Evolutionary conservation across 2,329 filamentous ascomycete genomes (phyloP).

Genomic region (Blumeria graminis): DNA sequence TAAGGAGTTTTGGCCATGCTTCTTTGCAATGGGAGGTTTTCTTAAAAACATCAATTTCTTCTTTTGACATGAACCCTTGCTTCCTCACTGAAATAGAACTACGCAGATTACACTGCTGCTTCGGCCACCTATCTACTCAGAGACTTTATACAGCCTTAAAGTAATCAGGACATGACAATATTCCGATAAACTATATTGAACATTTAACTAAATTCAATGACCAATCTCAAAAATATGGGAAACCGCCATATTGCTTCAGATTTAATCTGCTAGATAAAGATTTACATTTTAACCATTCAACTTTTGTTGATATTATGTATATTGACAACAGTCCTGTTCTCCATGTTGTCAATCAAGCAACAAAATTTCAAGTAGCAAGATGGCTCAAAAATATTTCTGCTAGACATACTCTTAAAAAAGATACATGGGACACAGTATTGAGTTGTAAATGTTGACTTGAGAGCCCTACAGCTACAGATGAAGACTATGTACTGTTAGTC

Average conservation of each 20-base stretch:
- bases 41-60: too few species aligned
- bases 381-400: too few species aligned
- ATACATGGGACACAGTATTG: too few species aligned
- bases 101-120: background rate
- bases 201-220: background rate
- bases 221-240: background rate
- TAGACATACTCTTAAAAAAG: too few species aligned
- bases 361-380: too few species aligned
- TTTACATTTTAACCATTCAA: background rate
- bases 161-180: background rate
- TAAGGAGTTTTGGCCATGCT: too few species aligned
- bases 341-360: too few species aligned
- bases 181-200: background rate
- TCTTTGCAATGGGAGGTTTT: too few species aligned
- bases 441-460: too few species aligned
- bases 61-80: background rate
- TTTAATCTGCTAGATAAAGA: background rate
- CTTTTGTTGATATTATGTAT: background rate
- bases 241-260: background rate
- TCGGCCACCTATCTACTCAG: background rate
- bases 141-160: background rate
- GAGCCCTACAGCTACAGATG: too few species aligned
- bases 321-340: background rate
- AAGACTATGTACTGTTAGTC: too few species aligned
- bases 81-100: background rate